Base-by-base conservation (phyloP, 208 protist species). In the Endotrypanum monterogeii region DNA sequence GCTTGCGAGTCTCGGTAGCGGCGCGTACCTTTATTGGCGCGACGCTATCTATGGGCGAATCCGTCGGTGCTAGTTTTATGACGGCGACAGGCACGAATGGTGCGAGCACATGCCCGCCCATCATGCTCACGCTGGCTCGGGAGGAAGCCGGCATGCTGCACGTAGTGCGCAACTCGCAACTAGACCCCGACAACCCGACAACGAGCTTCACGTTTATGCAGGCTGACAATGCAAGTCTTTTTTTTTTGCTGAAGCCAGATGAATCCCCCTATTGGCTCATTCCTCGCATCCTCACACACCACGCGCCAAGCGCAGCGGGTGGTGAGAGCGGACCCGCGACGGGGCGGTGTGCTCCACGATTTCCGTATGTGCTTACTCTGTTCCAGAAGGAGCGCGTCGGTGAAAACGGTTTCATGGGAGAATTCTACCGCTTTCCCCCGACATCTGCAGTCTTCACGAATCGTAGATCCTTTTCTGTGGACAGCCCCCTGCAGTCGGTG, bases 201-300 rank as follows among this genome's bases (percentile, higher is more conserved):
- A 50, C 74, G 46, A 51, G 81, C 35, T 89, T 89, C 46, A 85
- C 79, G 20, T 93, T 88, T 58, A 79, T 85, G 66, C 81, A 83
- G n/a, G 78, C 71, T 32, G 74, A 78, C 56, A 74, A 82, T 48
- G 76, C 76, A 28, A 81, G 80, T 18, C 80, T 91, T 58, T 55
- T 86, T 28, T 89, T 61, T 70, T 65, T 69, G 3, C 81, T 91
- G 56, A 88, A 63, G 2, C 89, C 86, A 14, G 76, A 85, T 60
- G 55, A 81, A 25, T 86, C 84, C 28, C 89, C 89, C 11, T 92
- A 91, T 66, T 69, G 89, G 62, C 66, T 94, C 37, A 65, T 92
- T 8, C 90, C 90, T 4, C 86, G 86, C 35, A 67, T 93, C 11
- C 73, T 92, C 44, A 57, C 76, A 37, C n/a, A 35, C 14, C 46